A percentile compares a stretch with the other conserved stretches of the same genome.
Conservation (phyloP, 768 basidiomycete genomes). For the Leccinum obscurum region DNA sequence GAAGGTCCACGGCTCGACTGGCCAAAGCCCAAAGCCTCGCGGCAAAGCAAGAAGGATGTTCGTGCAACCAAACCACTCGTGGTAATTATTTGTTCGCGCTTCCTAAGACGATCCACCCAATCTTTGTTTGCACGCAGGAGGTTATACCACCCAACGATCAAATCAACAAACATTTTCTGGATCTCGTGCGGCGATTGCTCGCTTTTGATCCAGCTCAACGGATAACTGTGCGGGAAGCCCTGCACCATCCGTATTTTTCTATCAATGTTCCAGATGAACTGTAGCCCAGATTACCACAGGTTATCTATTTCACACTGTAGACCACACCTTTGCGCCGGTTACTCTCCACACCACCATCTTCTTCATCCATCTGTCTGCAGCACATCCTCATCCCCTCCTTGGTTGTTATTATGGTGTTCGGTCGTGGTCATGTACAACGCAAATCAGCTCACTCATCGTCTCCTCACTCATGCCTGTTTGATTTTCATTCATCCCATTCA, state of each 20-base stretch:
- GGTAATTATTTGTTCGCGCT: constrained; percentile 45
- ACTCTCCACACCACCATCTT: constrained; percentile 22
- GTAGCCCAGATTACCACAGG: constrained; percentile 41
- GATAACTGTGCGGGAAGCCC: constrained; percentile 84
- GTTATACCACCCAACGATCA: constrained; percentile 79
- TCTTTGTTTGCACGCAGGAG: constrained; percentile 48
- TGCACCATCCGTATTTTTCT: constrained; percentile 85
- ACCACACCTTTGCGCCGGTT: constrained; percentile 28
- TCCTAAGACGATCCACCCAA: constrained; percentile 3
- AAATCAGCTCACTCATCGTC: constrained; percentile 30
- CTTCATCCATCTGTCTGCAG: constrained; percentile 27
- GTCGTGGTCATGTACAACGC: constrained; percentile 40
- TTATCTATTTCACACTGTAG: constrained; percentile 39
- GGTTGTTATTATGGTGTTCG: constrained; percentile 39
- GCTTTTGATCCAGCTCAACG: constrained; percentile 89
- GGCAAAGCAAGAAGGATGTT: constrained; percentile 94
- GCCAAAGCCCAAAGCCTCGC: constrained; percentile 85
- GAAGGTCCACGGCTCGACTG: constrained; percentile 84
- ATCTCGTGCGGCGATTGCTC: constrained; percentile 84
- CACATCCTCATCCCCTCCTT: constrained; percentile 23
- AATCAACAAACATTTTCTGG: constrained; percentile 78
- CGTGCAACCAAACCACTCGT: constrained; percentile 75
- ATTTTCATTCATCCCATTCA: constrained; percentile 23
- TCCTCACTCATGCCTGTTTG: constrained; percentile 29
- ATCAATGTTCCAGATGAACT: constrained; percentile 67